Base-by-base conservation (phyloP, 2,329 filamentous ascomycete genomes). In the Atkinsonella hypoxylon region DNA sequence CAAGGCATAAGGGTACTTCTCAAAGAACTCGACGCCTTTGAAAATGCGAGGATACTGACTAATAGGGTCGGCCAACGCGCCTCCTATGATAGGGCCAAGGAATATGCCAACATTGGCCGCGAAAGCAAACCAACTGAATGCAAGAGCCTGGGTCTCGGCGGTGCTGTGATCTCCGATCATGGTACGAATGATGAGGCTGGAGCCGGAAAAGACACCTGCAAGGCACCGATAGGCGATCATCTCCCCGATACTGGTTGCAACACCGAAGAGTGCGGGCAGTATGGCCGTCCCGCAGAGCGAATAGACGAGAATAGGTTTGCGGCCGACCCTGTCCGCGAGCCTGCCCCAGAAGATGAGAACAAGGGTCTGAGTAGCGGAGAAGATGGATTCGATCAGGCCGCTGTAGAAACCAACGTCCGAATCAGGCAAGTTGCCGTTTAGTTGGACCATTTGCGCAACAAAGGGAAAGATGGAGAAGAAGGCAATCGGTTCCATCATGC, bases 401-500 rank as follows among this genome's bases (percentile, higher is more conserved):
- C 75, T 80, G 70, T 89, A 91, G 68, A 90, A 91, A 2, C 87
- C 87, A 3, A 89, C 80, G 62, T 89, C 82, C n/a, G 75, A 68
- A 43, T 78, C 70, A 1, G 73, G 64, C 2, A 91, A 66, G 11
- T 72, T 60, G 10, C 85, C 85, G 52, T 82, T 83, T 51, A 77
- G 72, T 64, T 78, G 71, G 38, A 87, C 81, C 87, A 91, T 91
- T 61, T 83, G 72, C 59, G 82, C 87, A 65, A 93, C 78, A 67
- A 86, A 91, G 1, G 87, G 85, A 59, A 91, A 86, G 63, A 91
- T 88, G 62, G 76, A 81, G 70, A 90, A 91, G 70, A 88, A 91
- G n/a, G 85, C 84, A 40, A 90, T 76, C 1, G 87, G 86, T 60
- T 91, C 87, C 43, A 87, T 72, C 26, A 87, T 62, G 6, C 86